Evolutionary conservation across 169 alveolate species (phyloP).

Genomic region (Fabrea salina): DNA sequence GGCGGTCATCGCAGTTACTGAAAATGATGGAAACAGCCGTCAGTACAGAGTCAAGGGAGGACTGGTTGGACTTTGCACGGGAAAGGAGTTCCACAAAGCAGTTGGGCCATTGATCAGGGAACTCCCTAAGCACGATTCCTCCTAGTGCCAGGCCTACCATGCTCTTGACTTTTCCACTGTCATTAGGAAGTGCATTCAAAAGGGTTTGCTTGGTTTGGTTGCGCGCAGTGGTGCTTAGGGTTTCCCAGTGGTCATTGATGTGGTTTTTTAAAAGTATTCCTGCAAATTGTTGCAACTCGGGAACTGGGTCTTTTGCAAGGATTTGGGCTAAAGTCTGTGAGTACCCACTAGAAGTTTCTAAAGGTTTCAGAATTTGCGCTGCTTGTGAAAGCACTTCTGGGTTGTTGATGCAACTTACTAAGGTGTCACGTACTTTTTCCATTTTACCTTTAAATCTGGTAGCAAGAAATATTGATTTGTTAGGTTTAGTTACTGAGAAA

Average conservation of each 20-base stretch:
- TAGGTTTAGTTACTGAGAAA: no score
- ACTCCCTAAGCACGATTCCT: conserved; percentile 10
- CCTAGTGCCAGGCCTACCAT: neutral
- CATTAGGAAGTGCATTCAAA: neutral
- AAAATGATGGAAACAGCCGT: neutral
- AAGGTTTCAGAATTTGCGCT: neutral
- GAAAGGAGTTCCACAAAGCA: conserved; percentile 2
- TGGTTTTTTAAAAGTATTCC: conserved; percentile 38
- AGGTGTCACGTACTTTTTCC: neutral
- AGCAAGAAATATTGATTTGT: no score
- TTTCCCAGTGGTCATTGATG: conserved; percentile 21
- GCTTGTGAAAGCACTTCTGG: conserved; percentile 14
- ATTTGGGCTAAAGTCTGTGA: neutral
- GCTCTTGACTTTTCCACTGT: neutral
- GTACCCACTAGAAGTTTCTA: neutral
- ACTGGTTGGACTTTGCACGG: neutral
- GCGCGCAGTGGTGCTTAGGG: neutral
- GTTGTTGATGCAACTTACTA: neutral
- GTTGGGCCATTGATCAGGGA: conserved; percentile 17
- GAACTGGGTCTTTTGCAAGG: neutral
- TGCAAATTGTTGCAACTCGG: neutral
- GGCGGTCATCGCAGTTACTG: conserved; percentile 16
- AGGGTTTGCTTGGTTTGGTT: neutral
- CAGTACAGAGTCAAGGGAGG: neutral
- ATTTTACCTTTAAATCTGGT: no score